Conservation (phyloP, 257 asterid genomes). For the Verbena officinalis region DNA sequence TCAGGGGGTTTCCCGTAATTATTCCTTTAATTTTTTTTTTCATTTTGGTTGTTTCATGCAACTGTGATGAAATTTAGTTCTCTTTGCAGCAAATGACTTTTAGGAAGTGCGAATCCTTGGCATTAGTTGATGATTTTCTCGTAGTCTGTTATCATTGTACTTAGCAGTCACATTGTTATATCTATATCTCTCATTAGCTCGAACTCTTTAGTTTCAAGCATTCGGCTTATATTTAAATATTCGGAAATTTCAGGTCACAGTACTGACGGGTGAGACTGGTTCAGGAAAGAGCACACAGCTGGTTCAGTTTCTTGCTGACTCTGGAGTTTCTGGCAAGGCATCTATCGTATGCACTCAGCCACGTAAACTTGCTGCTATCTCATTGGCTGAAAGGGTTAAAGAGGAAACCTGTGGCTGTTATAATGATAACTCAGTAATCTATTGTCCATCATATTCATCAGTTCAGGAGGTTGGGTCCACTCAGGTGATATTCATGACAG, state of each 20-base stretch:
- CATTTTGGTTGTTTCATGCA: not conserved
- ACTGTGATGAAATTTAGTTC: not conserved
- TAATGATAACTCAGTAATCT: constrained; percentile 45
- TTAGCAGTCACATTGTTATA: not conserved
- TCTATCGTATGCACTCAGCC: constrained; percentile 92
- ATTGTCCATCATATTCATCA: constrained; percentile 67
- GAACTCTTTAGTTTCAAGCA: constrained; percentile 9
- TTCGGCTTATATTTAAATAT: constrained; percentile 7
- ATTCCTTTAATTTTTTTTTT: not conserved
- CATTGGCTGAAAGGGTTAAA: constrained; percentile 79
- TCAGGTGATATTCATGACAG: constrained; percentile 79
- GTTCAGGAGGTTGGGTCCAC: constrained; percentile 50
- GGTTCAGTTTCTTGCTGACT: constrained; percentile 91
- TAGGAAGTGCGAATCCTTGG: not conserved
- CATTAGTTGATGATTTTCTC: not conserved
- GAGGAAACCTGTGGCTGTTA: constrained; percentile 77
- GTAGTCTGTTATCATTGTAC: not conserved
- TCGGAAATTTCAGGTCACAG: constrained; percentile 52
- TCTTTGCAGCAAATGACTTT: not conserved
- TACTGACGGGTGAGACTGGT: constrained; percentile 93
- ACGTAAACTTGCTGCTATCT: constrained; percentile 87
- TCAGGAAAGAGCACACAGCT: constrained; percentile 97
- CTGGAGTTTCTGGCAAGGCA: constrained; percentile 56
- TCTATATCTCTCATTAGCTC: constrained; percentile 1
- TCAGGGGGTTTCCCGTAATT: too few relatives aligned